Conservation (phyloP, 2,329 filamentous ascomycete genomes). For the Trichophyton simii region DNA sequence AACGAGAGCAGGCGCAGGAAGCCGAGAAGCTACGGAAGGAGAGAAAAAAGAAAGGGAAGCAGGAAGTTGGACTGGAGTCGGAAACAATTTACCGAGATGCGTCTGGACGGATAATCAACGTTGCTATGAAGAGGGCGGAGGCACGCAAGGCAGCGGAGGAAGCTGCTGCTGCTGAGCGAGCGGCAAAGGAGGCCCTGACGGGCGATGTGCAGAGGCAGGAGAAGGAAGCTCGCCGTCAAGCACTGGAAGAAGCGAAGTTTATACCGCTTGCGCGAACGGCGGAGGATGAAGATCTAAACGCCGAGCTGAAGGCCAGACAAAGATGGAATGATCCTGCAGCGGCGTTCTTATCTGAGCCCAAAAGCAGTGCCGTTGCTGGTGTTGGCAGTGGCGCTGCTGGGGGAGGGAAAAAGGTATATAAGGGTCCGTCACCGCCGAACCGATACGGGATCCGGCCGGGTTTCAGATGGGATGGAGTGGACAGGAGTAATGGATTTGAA, state of each 20-base stretch:
- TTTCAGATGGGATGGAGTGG: constrained; percentile 93
- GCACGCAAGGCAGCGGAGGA: constrained; percentile 67
- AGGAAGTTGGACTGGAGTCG: not conserved
- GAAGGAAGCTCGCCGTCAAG: constrained; percentile 51
- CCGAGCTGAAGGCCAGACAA: constrained; percentile 59
- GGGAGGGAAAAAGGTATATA: constrained; percentile 53
- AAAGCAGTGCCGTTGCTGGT: constrained; percentile 51
- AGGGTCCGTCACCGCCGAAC: constrained; percentile 73
- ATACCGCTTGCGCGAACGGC: constrained; percentile 66
- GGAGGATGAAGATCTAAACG: constrained; percentile 81
- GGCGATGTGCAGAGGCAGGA: constrained; percentile 73
- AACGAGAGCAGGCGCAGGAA: constrained; percentile 39
- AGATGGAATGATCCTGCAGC: constrained; percentile 94
- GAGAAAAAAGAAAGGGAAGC: constrained; percentile 8
- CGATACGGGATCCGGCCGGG: constrained; percentile 86
- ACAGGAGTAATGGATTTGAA: constrained; percentile 87
- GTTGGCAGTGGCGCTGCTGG: constrained; percentile 37
- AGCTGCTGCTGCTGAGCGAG: constrained; percentile 50
- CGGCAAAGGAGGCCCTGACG: constrained; percentile 57
- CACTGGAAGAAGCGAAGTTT: constrained; percentile 66
- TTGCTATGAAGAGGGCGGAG: constrained; percentile 80
- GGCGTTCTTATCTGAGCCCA: constrained; percentile 52
- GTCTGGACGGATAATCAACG: constrained; percentile 83
- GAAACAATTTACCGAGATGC: constrained; percentile 64
- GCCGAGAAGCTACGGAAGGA: constrained; percentile 20